Evolutionary conservation across 2,329 filamentous ascomycete species (phyloP).

Genomic region (Aspergillus piperis): DNA sequence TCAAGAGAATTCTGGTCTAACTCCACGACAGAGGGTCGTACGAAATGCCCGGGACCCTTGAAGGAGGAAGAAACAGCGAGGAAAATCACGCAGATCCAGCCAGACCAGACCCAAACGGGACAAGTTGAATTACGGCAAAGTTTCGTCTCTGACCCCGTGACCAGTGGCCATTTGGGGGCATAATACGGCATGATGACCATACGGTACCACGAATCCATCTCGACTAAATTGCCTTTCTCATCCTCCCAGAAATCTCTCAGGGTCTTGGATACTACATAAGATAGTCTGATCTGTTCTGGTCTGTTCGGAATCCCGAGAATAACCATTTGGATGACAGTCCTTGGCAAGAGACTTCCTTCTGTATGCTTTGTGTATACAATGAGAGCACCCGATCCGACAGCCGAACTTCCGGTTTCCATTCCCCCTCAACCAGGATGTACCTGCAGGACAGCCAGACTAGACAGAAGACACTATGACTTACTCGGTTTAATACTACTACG

Average conservation of each 20-base stretch:
- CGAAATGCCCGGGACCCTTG: no score
- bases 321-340: no score
- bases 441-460: not conserved
- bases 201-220: constrained; percentile 1
- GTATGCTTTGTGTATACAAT: not conserved
- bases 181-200: not conserved
- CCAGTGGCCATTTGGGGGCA: not conserved
- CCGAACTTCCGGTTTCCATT: not conserved
- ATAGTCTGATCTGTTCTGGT: no score
- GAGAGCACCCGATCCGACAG: constrained; percentile 1
- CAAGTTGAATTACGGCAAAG: not conserved
- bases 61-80: not conserved
- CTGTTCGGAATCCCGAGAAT: no score
- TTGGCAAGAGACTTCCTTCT: not conserved
- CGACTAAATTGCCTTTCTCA: constrained; percentile 14
- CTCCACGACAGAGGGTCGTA: no score
- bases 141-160: not conserved
- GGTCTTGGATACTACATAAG: not conserved
- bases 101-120: not conserved
- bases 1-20: no score
- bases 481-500: no score
- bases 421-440: not conserved
- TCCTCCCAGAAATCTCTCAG: not conserved
- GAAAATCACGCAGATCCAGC: not conserved
- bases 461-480: no score